These are phyloP conservation scores for Podaxis sp. DNA, from an alignment of 768 basidiomycete species.

Conservation along the genomic window DNA sequence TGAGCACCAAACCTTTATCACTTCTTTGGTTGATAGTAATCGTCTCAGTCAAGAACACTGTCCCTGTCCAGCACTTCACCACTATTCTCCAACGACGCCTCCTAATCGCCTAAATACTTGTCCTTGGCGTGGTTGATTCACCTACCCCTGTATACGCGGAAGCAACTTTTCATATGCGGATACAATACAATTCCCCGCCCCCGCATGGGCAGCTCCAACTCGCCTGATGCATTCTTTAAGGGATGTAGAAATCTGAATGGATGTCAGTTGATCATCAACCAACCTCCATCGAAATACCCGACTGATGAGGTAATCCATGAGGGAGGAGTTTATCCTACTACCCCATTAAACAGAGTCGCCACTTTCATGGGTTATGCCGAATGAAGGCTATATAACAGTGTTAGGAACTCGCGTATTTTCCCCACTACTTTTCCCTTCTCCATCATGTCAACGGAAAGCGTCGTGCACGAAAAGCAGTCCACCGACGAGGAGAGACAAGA, in stretches of 20 bases:
- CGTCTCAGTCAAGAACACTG: too few relatives aligned
- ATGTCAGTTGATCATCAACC: background rate
- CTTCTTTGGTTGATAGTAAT: too few relatives aligned
- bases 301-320: background rate
- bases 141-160: too few relatives aligned
- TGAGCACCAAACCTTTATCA: too few relatives aligned
- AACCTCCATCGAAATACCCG: background rate
- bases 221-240: background rate
- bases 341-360: background rate
- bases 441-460: conserved; percentile 29
- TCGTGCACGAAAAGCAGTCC: conserved; percentile 19
- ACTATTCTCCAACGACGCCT: too few relatives aligned
- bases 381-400: background rate
- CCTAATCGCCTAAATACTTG: too few relatives aligned
- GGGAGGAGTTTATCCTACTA: background rate
- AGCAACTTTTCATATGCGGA: too few relatives aligned
- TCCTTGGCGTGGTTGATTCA: too few relatives aligned
- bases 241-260: background rate
- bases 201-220: too few relatives aligned
- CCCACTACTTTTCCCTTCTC: background rate
- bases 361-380: background rate
- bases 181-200: too few relatives aligned
- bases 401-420: background rate
- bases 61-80: too few relatives aligned
- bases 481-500: conserved; percentile 27